phyloP scores from a whole-genome alignment of 495 filamentous ascomycete species.

The Neurospora sp. region DNA sequence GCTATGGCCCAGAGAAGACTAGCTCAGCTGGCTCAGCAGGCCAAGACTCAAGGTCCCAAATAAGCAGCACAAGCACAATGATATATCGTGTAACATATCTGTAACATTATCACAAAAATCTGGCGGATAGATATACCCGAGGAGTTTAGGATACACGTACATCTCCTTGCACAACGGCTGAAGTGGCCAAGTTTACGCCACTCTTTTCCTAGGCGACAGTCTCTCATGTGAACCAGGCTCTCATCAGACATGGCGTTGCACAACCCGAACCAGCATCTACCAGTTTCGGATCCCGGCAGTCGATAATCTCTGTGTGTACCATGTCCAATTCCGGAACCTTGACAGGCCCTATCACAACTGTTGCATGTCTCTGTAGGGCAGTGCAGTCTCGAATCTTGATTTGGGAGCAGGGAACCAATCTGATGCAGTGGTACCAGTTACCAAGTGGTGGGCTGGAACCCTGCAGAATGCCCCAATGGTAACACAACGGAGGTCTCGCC shows the following conservation, averaged over 20 bases:
- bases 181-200: neutral
- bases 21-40: constrained; percentile 1
- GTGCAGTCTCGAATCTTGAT: neutral
- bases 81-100: neutral
- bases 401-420: neutral
- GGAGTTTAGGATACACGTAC: neutral
- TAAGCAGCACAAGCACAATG: neutral
- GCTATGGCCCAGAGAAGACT: constrained; percentile 33
- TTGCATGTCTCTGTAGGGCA: neutral
- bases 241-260: neutral
- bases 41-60: neutral
- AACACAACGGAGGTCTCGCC: neutral
- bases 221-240: neutral
- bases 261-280: neutral
- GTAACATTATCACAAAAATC: neutral
- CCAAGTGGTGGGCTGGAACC: neutral
- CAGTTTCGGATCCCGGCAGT: neutral
- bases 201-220: neutral
- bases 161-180: neutral
- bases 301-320: neutral
- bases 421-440: neutral
- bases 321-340: neutral
- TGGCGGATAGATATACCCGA: neutral
- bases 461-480: neutral
- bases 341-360: neutral